Conservation (phyloP, 2,329 filamentous ascomycete species). For the Lecanicillium sp. region DNA sequence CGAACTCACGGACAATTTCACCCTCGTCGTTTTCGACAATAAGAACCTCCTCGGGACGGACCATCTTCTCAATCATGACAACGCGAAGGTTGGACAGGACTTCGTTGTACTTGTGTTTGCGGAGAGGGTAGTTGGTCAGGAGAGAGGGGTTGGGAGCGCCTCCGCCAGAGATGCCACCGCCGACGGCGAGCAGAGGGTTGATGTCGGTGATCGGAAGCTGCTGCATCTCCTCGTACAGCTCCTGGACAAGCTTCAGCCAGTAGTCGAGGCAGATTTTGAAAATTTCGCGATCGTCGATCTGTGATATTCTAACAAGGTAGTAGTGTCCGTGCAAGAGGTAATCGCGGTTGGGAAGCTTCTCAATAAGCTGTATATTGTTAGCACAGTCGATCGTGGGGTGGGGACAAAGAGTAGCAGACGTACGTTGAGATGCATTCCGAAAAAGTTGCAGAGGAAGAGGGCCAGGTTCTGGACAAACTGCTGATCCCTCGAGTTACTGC, state of each 20-base stretch:
- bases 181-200: constrained; percentile 80
- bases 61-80: constrained; percentile 99
- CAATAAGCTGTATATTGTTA: constrained; percentile 62
- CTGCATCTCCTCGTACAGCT: constrained; percentile 99
- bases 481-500: constrained; percentile 88
- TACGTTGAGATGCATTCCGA: constrained; percentile 83
- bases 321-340: constrained; percentile 95
- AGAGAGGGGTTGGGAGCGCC: constrained; percentile 79
- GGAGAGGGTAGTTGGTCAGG: constrained; percentile 84
- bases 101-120: constrained; percentile 97
- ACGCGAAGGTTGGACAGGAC: constrained; percentile 88
- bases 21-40: constrained; percentile 99
- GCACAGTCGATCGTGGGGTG: not conserved
- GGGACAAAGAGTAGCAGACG: constrained; percentile 20
- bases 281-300: constrained; percentile 97
- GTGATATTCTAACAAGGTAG: constrained; percentile 95
- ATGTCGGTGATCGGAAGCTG: constrained; percentile 87
- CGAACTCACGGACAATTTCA: constrained; percentile 97
- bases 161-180: constrained; percentile 64
- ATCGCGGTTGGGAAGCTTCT: constrained; percentile 91
- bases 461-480: constrained; percentile 97
- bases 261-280: constrained; percentile 99
- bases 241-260: constrained; percentile 97
- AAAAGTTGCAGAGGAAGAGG: constrained; percentile 95
- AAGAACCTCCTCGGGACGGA: constrained; percentile 91